Evolutionary conservation across 164 flowering plant genomes (phyloP).

Genomic region (Echeveria elegans): DNA sequence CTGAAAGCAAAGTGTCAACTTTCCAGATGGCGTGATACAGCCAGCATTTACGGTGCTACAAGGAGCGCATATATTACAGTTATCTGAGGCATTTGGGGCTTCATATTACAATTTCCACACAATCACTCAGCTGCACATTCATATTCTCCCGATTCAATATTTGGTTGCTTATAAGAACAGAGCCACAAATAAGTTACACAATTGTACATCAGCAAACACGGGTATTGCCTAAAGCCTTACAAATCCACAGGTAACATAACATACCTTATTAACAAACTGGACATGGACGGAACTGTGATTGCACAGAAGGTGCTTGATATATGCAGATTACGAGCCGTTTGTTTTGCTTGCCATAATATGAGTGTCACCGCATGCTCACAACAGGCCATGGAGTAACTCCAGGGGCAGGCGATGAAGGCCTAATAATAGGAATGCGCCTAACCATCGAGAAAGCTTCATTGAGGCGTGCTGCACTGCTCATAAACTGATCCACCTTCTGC

Average conservation of each 20-base stretch:
- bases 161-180: background rate
- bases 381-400: conserved; percentile 11
- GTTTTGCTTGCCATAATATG: background rate
- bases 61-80: no score
- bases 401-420: conserved; percentile 6
- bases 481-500: conserved; percentile 48
- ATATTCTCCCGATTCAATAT: no score
- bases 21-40: no score
- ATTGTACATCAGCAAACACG: no score
- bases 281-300: background rate
- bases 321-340: background rate
- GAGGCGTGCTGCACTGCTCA: conserved; percentile 69
- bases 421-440: conserved; percentile 33
- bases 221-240: background rate
- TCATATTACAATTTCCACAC: no score
- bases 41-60: no score
- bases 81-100: no score
- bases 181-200: no score
- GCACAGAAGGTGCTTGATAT: background rate
- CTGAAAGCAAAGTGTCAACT: no score
- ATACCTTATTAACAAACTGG: background rate
- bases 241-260: background rate
- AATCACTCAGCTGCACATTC: no score
- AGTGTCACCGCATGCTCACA: conserved; percentile 6
- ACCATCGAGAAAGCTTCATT: conserved; percentile 93